phyloP scores from a whole-genome alignment of 2,329 filamentous ascomycete species.

The Colletotrichum salicis region DNA sequence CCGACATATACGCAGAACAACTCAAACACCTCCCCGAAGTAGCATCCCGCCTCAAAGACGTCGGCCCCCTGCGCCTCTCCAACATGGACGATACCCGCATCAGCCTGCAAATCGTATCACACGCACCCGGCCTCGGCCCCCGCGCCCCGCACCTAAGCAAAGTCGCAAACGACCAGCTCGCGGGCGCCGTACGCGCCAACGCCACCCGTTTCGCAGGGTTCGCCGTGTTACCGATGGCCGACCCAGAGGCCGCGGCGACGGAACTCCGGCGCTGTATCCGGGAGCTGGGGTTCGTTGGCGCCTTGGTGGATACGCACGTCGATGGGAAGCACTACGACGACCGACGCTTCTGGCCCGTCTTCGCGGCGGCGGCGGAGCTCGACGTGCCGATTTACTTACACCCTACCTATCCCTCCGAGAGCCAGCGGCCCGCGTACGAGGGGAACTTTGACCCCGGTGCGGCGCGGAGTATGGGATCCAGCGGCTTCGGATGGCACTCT shows the following conservation, averaged over 20 bases:
- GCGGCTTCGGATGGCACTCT: slow-evolving; percentile 62
- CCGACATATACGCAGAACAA: slow-evolving; percentile 36
- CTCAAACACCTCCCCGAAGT: slow-evolving; percentile 38
- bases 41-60: slow-evolving; percentile 39
- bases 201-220: slow-evolving; percentile 6
- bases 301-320: slow-evolving; percentile 69
- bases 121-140: slow-evolving; percentile 26
- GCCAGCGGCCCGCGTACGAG: slow-evolving; percentile 41
- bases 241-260: slow-evolving; percentile 58
- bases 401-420: slow-evolving; percentile 53
- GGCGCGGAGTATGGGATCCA: slow-evolving; percentile 48
- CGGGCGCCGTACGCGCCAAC: slow-evolving; percentile 31
- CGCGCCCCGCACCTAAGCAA: slow-evolving; percentile 36
- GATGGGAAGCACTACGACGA: slow-evolving; percentile 67
- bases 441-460: slow-evolving; percentile 43
- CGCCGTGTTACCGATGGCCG: slow-evolving; percentile 55
- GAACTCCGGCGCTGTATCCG: slow-evolving; percentile 65
- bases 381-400: slow-evolving; percentile 74
- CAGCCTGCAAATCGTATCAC: slow-evolving; percentile 34
- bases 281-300: slow-evolving; percentile 69
- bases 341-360: slow-evolving; percentile 72
- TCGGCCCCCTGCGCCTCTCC: slow-evolving; percentile 38
- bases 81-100: slow-evolving; percentile 42
- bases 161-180: slow-evolving; percentile 40
- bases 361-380: slow-evolving; percentile 65